phyloP scores from a whole-genome alignment of 192 early-diverging fungal species.

The Coemansia furcata region DNA sequence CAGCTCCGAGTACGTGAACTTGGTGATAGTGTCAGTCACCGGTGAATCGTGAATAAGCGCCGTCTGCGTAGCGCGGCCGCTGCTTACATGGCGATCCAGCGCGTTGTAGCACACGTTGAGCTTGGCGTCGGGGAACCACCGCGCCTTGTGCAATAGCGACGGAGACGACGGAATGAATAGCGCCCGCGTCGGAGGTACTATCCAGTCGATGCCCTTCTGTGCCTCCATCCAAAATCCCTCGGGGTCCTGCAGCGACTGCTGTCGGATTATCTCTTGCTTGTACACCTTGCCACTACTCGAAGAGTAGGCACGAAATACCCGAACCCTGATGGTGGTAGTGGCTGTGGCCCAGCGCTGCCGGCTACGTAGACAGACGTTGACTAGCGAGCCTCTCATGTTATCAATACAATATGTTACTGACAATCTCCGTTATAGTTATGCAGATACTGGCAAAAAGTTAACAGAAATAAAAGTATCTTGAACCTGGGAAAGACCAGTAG shows the following conservation, averaged over 20 bases:
- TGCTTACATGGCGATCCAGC: constrained; percentile 63
- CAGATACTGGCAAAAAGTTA: not conserved
- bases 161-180: constrained; percentile 34
- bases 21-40: constrained; percentile 53
- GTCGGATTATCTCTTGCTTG: constrained; percentile 10
- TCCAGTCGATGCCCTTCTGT: constrained; percentile 17
- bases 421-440: not conserved
- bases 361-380: not conserved
- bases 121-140: constrained; percentile 69
- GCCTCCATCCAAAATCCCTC: constrained; percentile 27
- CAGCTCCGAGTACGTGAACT: constrained; percentile 68
- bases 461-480: not conserved
- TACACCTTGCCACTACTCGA: not conserved
- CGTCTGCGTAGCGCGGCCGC: constrained; percentile 56
- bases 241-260: constrained; percentile 15
- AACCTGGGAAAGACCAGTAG: not conserved
- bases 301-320: not conserved
- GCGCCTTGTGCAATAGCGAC: constrained; percentile 34
- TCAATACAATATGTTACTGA: not conserved
- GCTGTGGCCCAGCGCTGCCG: not conserved
- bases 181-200: constrained; percentile 49
- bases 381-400: not conserved
- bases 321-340: not conserved
- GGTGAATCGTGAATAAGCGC: constrained; percentile 78
- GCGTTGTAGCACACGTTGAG: constrained; percentile 74